Base-by-base conservation (phyloP, 192 early-diverging fungal genomes). In the Lunasporangiospora selenospora region DNA sequence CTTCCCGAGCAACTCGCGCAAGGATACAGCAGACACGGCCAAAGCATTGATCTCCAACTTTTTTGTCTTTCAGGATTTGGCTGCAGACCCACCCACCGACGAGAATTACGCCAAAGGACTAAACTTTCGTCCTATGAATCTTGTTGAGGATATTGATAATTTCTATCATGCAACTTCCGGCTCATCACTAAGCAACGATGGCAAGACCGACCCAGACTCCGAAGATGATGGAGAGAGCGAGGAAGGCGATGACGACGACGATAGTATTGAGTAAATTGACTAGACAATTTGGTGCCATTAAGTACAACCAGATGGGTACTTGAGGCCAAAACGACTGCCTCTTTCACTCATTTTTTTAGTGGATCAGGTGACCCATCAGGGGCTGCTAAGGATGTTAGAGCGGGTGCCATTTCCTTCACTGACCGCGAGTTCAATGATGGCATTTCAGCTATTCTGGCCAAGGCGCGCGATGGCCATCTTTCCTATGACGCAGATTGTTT, bases 401-500 rank as follows among this genome's bases (percentile, higher is more conserved):
- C n/a, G n/a, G n/a, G n/a, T n/a, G n/a, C n/a, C n/a, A n/a, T n/a
- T n/a, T n/a, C n/a, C n/a, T n/a, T 70, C 51, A 70, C 58, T 9
- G 34, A 70, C 18, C 67, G 67, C 18, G 67, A 47, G 37, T 62
- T 70, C 38, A 52, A 70, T 9, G 65, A 69, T 6, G 50, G 50
- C 5, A 24, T 69, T 16, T 59, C 56, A 3, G 26, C 33, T 16
- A 61, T 70, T 2, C 31, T 61, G 9, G 34, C 39, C 18, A 62
- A 44, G 15, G 67, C 51, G 21, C 67, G 67, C 36, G 67, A 70
- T 50, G 53, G 58, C 3, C 53, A 70, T n/a, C 24, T 69, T n/a
- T 69, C 58, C 3, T 70, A 70, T 13, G 67, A 62, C n/a, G 58
- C 58, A 0, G 58, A 70, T 32, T 70, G 67, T 36, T 70, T 69